Evolutionary conservation across 2,329 filamentous ascomycete species (phyloP).

Genomic region (Aspergillus neoniger): DNA sequence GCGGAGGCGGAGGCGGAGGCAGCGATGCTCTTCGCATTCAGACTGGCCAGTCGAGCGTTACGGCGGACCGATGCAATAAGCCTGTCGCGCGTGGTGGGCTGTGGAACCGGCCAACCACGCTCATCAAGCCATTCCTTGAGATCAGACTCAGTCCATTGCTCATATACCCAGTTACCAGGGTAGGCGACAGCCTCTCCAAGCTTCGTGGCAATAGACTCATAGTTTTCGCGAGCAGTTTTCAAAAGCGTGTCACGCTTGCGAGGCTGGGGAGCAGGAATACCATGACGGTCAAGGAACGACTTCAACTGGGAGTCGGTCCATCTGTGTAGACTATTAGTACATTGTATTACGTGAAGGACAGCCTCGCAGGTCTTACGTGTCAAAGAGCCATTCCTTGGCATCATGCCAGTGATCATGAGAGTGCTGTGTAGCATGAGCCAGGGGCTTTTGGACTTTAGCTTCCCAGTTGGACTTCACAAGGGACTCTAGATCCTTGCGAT

Average conservation of each 20-base stretch:
- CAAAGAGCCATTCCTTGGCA: constrained; percentile 89
- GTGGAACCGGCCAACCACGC: constrained; percentile 80
- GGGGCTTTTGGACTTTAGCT: constrained; percentile 65
- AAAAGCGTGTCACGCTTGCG: constrained; percentile 81
- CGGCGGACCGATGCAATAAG: constrained; percentile 86
- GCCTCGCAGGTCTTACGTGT: constrained; percentile 57
- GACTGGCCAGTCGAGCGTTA: constrained; percentile 77
- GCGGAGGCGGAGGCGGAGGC: constrained; percentile 65
- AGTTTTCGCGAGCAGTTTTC: constrained; percentile 75
- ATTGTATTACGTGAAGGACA: background rate
- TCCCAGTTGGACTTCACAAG: constrained; percentile 93
- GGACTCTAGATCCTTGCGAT: constrained; percentile 91
- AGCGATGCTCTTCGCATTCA: constrained; percentile 65
- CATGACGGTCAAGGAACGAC: constrained; percentile 84
- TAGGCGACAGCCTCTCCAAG: constrained; percentile 77
- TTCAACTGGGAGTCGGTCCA: constrained; percentile 95
- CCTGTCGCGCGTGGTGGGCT: constrained; percentile 81
- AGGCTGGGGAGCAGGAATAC: constrained; percentile 84
- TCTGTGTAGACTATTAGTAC: constrained; percentile 53
- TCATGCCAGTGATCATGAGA: constrained; percentile 66
- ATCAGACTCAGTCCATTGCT: constrained; percentile 88
- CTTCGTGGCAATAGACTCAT: constrained; percentile 74
- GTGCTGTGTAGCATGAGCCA: constrained; percentile 80
- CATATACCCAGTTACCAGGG: constrained; percentile 93
- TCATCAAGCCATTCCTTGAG: constrained; percentile 92